Base-by-base conservation (phyloP, 352 stramenopile species). In the Globisporangium orthogonon region DNA sequence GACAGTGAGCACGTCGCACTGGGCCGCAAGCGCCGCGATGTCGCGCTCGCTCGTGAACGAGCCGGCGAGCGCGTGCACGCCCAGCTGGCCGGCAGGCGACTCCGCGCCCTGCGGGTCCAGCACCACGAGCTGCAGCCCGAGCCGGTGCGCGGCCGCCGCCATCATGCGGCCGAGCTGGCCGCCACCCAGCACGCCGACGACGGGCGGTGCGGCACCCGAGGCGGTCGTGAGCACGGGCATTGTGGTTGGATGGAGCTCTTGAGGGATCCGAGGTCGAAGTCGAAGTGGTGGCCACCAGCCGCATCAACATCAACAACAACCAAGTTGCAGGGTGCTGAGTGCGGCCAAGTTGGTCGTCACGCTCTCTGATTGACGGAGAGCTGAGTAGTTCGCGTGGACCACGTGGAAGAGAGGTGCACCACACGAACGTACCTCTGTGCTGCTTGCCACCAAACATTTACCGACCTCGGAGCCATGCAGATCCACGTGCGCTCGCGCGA, bases 101-200 rank as follows among this genome's bases (percentile, higher is more conserved):
- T 59, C 64, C 28, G 64, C 82, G 52, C 89, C 89, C 11, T 89
- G 67, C 11, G 92, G 89, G 71, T 99, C 97, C 35, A 99, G 77
- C 60, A 98, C 94, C 44, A 86, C 70, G 58, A 99, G 86, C 63
- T 91, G 58, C 23, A 99, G 73, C 33, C 94, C 94, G 9, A 99
- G 77, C 33, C 96, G 94, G 60, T 98, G 92, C 9, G 91, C 94
- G 47, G 97, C 95, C 52, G 97, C 74, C n/a, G 90, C 94, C 95
- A 99, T 99, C 97, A 99, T 99, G 62, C 96, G 94, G 49, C 96
- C 97, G 47, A 99, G 78, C 69, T 99, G 97, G 47, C 97, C 97
- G 54, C 97, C 97, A 55, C 97, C 97, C 28, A 99, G 75, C 40
- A 97, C 83, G 54, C 92, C 90, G 52, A 98, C 79, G 17, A 88